These are phyloP conservation scores for Xylaria telfairii DNA, from an alignment of 495 filamentous ascomycete genomes.

Conservation along the genomic window DNA sequence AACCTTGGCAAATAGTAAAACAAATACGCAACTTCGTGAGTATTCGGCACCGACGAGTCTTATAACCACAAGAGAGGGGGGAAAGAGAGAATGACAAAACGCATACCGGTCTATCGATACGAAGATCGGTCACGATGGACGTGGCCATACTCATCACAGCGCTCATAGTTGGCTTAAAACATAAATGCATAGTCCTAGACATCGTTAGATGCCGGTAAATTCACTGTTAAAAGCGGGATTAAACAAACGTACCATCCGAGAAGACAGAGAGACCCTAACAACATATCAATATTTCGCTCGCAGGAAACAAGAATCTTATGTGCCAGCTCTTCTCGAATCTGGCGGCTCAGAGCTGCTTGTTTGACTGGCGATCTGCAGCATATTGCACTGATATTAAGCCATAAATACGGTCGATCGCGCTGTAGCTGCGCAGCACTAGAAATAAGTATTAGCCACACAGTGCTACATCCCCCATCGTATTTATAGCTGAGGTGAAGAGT, in stretches of 20 bases:
- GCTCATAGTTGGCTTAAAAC: slow-evolving; percentile 45
- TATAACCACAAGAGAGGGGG: not conserved
- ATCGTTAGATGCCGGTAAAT: not conserved
- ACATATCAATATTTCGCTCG: slow-evolving; percentile 54
- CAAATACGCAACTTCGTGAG: not conserved
- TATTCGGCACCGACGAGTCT: not conserved
- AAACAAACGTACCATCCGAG: slow-evolving; percentile 47
- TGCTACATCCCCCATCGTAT: not conserved
- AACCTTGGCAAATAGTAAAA: not conserved
- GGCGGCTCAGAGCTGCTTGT: slow-evolving; percentile 43
- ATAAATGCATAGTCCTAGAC: slow-evolving; percentile 38
- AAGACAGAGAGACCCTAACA: slow-evolving; percentile 55
- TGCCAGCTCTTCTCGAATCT: slow-evolving; percentile 48
- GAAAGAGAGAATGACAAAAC: not conserved
- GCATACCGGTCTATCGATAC: slow-evolving; percentile 55
- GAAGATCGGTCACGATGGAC: slow-evolving; percentile 59
- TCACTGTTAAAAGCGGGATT: not conserved
- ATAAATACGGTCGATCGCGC: slow-evolving; percentile 51
- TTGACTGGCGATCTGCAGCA: slow-evolving; percentile 41
- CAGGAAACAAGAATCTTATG: slow-evolving; percentile 51
- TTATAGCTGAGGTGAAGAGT: not conserved
- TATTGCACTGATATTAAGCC: slow-evolving; percentile 56
- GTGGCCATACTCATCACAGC: slow-evolving; percentile 57
- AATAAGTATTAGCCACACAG: slow-evolving; percentile 21
- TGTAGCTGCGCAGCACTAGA: slow-evolving; percentile 36